These are phyloP conservation scores for Fusarium sp. DNA, from an alignment of 2,329 filamentous ascomycete species.

Conservation along the genomic window DNA sequence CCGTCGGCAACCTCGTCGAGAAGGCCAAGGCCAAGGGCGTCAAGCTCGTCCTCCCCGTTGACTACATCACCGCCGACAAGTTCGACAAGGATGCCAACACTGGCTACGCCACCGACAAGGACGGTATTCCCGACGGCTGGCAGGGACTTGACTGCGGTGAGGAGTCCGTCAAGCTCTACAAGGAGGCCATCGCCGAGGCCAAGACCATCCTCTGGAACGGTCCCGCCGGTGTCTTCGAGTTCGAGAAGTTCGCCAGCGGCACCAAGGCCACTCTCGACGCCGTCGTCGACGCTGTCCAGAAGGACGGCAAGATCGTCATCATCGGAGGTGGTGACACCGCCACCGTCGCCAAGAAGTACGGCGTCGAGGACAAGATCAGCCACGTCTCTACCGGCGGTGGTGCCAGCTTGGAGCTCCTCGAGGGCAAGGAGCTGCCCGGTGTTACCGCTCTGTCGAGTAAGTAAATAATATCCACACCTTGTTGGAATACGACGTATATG, in stretches of 20 bases:
- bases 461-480: conserved; percentile 54
- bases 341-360: conserved; percentile 97
- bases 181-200: conserved; percentile 85
- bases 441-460: conserved; percentile 88
- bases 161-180: conserved; percentile 88
- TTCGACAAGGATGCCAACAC: conserved; percentile 87
- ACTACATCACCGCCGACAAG: conserved; percentile 97
- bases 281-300: conserved; percentile 80
- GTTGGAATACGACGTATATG: conserved; percentile 36
- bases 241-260: conserved; percentile 90
- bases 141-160: conserved; percentile 96
- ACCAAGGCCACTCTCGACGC: conserved; percentile 94
- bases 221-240: conserved; percentile 96
- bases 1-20: conserved; percentile 84
- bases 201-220: conserved; percentile 99
- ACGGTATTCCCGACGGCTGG: conserved; percentile 96
- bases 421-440: conserved; percentile 97
- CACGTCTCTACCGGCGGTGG: conserved; percentile 98
- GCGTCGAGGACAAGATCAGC: conserved; percentile 95
- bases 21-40: conserved; percentile 98
- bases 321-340: conserved; percentile 98
- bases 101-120: conserved; percentile 83
- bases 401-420: conserved; percentile 93
- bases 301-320: conserved; percentile 91
- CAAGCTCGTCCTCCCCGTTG: conserved; percentile 91